Conservation (phyloP, 768 basidiomycete species). For the Suillus variegatus region DNA sequence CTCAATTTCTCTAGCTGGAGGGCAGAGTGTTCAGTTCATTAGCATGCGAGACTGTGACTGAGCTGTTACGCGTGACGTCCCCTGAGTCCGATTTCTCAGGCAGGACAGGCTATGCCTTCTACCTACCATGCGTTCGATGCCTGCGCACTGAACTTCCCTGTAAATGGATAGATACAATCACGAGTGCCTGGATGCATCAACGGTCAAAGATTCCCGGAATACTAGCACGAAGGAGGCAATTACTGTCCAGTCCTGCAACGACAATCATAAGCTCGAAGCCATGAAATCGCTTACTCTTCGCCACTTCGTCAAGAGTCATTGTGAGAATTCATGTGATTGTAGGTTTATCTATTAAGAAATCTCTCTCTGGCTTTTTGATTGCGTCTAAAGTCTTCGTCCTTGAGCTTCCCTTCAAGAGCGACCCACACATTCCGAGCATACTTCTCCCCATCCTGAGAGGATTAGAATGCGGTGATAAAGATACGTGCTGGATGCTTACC, state of each 20-base stretch:
- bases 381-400: constrained; percentile 61
- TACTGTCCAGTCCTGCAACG: background rate
- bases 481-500: constrained; percentile 37
- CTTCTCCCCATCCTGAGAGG: constrained; percentile 61
- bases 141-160: background rate
- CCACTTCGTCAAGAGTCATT: background rate
- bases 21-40: background rate
- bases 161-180: no score
- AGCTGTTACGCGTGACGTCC: background rate
- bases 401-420: constrained; percentile 63
- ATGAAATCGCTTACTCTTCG: background rate
- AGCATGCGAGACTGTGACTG: background rate
- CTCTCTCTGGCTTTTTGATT: constrained; percentile 59
- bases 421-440: constrained; percentile 59
- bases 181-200: background rate
- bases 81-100: constrained; percentile 1
- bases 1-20: background rate
- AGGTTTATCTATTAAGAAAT: constrained; percentile 35
- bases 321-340: background rate
- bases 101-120: background rate
- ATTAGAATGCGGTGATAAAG: constrained; percentile 46
- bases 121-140: background rate
- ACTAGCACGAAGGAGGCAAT: background rate
- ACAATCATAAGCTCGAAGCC: background rate
- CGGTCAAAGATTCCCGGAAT: background rate